phyloP scores from a whole-genome alignment of 169 alveolate species.

The Plasmodium adleri region DNA sequence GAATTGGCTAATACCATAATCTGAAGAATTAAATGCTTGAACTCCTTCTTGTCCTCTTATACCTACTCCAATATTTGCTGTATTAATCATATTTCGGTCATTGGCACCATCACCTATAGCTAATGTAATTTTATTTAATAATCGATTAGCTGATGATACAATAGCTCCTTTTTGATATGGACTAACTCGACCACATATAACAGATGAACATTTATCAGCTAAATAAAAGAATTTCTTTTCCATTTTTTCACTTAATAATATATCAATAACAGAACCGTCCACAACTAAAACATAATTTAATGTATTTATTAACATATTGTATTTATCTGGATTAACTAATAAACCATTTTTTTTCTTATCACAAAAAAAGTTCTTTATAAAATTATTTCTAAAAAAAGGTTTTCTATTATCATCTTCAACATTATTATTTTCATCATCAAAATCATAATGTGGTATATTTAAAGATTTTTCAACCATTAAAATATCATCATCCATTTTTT shows the following conservation, averaged over 20 bases:
- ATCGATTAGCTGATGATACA: slow-evolving; percentile 85
- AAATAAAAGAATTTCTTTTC: slow-evolving; percentile 78
- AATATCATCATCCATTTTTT: slow-evolving; percentile 67
- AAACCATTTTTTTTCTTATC: slow-evolving; percentile 16
- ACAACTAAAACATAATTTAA: slow-evolving; percentile 60
- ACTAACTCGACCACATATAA: slow-evolving; percentile 81
- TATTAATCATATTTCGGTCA: slow-evolving; percentile 98
- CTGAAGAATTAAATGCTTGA: slow-evolving; percentile 94
- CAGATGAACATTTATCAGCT: slow-evolving; percentile 79
- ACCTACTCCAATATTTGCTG: slow-evolving; percentile 99
- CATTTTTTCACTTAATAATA: slow-evolving; percentile 35
- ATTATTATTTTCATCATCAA: slow-evolving; percentile 16
- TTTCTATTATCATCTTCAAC: background rate
- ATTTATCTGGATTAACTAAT: slow-evolving; percentile 49
- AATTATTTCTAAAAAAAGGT: background rate
- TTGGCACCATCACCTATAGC: slow-evolving; percentile 99
- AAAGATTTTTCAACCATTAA: slow-evolving; percentile 40
- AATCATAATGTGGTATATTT: slow-evolving; percentile 57
- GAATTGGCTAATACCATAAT: slow-evolving; percentile 92
- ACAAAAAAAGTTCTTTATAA: slow-evolving; percentile 9
- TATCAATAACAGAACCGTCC: slow-evolving; percentile 58
- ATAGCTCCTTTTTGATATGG: slow-evolving; percentile 88
- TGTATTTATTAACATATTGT: slow-evolving; percentile 15
- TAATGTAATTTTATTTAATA: slow-evolving; percentile 86
- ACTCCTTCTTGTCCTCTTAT: slow-evolving; percentile 97